Percentiles rank a stretch among this genome's conserved stretches.
Conservation (phyloP, 805 yeast species). For the Candida ortonii region DNA sequence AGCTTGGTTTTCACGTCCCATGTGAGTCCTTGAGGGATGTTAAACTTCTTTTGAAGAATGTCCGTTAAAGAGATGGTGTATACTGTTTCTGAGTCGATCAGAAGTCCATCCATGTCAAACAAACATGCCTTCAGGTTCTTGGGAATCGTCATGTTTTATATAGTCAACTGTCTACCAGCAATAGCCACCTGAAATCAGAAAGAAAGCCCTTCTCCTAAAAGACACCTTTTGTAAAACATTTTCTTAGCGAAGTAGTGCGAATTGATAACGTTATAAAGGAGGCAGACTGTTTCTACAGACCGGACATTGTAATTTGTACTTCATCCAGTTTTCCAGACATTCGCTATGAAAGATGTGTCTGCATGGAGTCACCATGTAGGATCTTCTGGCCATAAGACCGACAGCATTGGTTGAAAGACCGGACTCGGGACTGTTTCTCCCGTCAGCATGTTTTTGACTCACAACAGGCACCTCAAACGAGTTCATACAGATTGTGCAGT, state of each 20-base stretch:
- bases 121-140: conserved; percentile 28
- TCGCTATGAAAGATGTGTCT: conserved; percentile 83
- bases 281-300: conserved; percentile 86
- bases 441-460: conserved; percentile 18
- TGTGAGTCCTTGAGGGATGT: conserved; percentile 63
- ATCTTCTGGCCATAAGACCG: conserved; percentile 34
- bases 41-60: conserved; percentile 55
- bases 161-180: too few relatives aligned
- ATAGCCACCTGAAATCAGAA: too few relatives aligned
- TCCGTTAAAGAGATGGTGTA: conserved; percentile 78
- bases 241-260: too few relatives aligned
- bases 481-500: conserved; percentile 90
- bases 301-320: conserved; percentile 88
- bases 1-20: conserved; percentile 88
- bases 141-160: conserved; percentile 10
- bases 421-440: conserved; percentile 9
- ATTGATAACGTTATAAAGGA: conserved; percentile 72
- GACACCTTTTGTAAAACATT: too few relatives aligned
- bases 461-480: conserved; percentile 58
- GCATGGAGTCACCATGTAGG: conserved; percentile 87
- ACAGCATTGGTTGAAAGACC: conserved; percentile 17
- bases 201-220: too few relatives aligned
- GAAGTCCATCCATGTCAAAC: conserved; percentile 90
- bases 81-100: conserved; percentile 87
- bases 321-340: conserved; percentile 94